phyloP scores from a whole-genome alignment of 176 grass and related monocot species.

The Ampelocalamus luodianensis region DNA sequence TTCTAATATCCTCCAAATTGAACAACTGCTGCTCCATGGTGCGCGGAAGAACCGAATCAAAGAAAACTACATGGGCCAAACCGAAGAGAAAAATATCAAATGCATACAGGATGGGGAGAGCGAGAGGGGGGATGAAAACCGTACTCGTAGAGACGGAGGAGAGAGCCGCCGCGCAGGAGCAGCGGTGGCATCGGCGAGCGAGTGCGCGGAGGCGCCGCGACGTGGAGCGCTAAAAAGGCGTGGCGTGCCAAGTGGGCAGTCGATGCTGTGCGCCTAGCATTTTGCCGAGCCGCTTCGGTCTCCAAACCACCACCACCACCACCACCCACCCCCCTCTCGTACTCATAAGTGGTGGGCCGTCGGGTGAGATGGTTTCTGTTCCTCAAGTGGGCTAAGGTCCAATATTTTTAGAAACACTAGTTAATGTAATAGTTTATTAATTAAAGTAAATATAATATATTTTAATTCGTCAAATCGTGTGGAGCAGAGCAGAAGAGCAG shows the following conservation, averaged over 20 bases:
- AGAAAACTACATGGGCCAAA: background rate
- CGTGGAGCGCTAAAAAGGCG: conserved; percentile 23
- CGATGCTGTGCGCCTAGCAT: background rate
- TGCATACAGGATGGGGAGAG: conserved; percentile 12
- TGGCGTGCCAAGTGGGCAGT: background rate
- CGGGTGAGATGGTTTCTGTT: no score
- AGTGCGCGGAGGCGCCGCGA: conserved; percentile 31
- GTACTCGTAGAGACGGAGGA: conserved; percentile 41
- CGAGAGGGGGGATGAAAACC: background rate
- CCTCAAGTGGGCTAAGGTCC: no score
- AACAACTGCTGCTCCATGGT: background rate
- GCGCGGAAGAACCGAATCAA: conserved; percentile 38
- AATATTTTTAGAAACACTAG: no score
- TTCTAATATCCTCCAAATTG: background rate
- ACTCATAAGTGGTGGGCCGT: no score
- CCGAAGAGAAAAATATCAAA: conserved; percentile 8
- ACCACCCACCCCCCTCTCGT: no score
- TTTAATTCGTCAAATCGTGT: no score
- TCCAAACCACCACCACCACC: no score
- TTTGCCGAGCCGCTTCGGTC: no score
- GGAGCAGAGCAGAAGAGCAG: no score
- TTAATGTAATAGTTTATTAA: no score
- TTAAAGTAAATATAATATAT: no score
- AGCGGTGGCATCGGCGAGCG: conserved; percentile 57
- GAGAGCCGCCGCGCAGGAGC: conserved; percentile 45